A percentile compares a stretch with the other conserved stretches of the same genome.
Evolutionary conservation across 2,329 filamentous ascomycete genomes (phyloP).

Genomic region (Colletotrichum sp.): DNA sequence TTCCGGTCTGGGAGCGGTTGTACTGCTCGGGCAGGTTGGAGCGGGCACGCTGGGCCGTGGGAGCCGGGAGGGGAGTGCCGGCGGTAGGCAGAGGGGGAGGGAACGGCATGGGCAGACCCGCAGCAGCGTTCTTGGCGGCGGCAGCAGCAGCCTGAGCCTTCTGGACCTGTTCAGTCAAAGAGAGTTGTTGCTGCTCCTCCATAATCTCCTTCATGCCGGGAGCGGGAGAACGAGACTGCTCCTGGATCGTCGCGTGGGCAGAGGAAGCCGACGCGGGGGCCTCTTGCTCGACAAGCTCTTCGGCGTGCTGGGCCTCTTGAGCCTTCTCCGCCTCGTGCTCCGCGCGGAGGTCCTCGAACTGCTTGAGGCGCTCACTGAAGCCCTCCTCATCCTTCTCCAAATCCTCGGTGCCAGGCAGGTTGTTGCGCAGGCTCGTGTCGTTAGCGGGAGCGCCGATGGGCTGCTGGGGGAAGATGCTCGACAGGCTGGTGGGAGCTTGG

Average conservation of each 20-base stretch:
- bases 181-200: conserved; percentile 48
- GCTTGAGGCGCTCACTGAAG: conserved; percentile 75
- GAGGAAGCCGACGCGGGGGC: conserved; percentile 6
- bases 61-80: conserved; percentile 83
- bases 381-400: conserved; percentile 61
- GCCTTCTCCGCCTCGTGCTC: conserved; percentile 67
- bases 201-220: conserved; percentile 24
- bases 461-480: conserved; percentile 35
- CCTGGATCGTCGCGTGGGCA: conserved; percentile 12
- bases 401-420: conserved; percentile 56
- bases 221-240: conserved; percentile 9
- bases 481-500: conserved; percentile 32
- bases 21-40: conserved; percentile 83
- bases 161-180: conserved; percentile 84
- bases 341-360: conserved; percentile 82
- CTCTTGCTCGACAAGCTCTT: conserved; percentile 22
- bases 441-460: conserved; percentile 41
- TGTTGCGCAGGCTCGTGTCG: conserved; percentile 45
- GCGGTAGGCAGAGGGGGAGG: conserved; percentile 75
- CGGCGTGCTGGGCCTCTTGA: conserved; percentile 27
- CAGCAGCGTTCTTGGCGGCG: conserved; percentile 53
- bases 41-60: conserved; percentile 82
- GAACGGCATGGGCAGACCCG: conserved; percentile 78
- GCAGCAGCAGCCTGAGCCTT: conserved; percentile 65
- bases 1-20: conserved; percentile 76